Evolutionary conservation across 306 rosid species (phyloP), one percentile per base, ranked within the genome.

Genomic region (Dalbergia cultrata): DNA sequence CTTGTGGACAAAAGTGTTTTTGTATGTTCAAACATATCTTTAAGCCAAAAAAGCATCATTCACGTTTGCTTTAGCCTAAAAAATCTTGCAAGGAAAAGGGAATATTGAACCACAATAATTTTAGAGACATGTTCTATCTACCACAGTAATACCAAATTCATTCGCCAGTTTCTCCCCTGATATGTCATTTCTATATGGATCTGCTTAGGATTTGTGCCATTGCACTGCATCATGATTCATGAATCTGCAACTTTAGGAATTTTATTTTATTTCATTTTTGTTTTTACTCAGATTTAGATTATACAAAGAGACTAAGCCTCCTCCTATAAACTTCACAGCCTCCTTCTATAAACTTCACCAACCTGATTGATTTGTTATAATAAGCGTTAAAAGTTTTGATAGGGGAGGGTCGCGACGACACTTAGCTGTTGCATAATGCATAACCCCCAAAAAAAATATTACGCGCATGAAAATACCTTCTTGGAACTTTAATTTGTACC

Each of bases 401-500:
- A 45, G 31, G 49, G 65, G 72, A 43, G 14, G 44, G 70, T 76
- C 80, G 78, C 17, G 44, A 77, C 80, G 8, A 26, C 22, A 74
- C 50, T 34, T 37, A 34, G 16, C 58, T 14, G 57, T 58, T 59
- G 57, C 31, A 44, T 44, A 44, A 44, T 44, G 1, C 70, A 76
- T 62, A 52, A 1, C 31, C 64, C 26, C 53, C 44, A 63, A 81
- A 67, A 68, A 43, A 21, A 60, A 82, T 67, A 37, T 53, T 61
- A 71, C 4, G 37, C 12, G 33, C 49, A 77, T 71, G 69, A 71
- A 64, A 71, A 79, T 76, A 68, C 4, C 62, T 22, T 19, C 17
- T 84, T 84, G 84, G 75, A 74, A 80, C 77, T 84, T 74, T 22
- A 22, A 22, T 22, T 22, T 50, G n/a, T 33, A 84, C 18, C 50